Evolutionary conservation across 1,284 basidiomycete genomes (phyloP).

Genomic region (Tetrapyrgos nigripes): DNA sequence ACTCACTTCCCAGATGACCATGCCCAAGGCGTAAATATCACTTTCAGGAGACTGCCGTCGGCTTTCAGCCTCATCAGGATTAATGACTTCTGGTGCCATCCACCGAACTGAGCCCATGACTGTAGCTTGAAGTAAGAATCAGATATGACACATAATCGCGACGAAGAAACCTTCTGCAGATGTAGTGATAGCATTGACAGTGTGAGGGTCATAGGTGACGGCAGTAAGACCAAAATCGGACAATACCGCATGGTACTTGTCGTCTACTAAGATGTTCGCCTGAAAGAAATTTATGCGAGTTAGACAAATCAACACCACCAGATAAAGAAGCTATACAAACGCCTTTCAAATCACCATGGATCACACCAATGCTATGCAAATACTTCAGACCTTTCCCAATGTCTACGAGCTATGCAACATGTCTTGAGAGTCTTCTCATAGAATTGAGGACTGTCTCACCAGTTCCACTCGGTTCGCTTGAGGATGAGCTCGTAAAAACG

Average conservation of each 20-base stretch:
- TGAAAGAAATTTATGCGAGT: neutral
- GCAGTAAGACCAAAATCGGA: conserved; percentile 5
- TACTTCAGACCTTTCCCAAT: neutral
- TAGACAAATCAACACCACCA: neutral
- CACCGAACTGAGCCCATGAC: conserved; percentile 9
- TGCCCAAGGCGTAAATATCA: conserved; percentile 9
- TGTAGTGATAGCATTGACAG: conserved; percentile 1
- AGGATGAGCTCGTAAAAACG: neutral
- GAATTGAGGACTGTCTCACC: neutral
- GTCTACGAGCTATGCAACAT: neutral
- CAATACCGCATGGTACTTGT: neutral
- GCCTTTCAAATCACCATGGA: conserved; percentile 2
- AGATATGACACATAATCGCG: neutral
- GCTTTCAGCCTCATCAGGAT: conserved; percentile 3
- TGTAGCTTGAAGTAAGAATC: neutral
- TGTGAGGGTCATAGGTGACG: conserved; percentile 4
- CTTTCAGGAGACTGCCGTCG: conserved; percentile 3
- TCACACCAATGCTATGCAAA: conserved; percentile 1
- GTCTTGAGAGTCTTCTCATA: neutral
- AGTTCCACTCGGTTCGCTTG: neutral
- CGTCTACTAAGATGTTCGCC: neutral
- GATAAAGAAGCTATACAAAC: neutral
- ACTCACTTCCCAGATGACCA: conserved; percentile 8
- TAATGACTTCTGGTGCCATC: conserved; percentile 19
- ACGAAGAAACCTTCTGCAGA: conserved; percentile 2